Percentiles rank a stretch among this genome's conserved stretches.
These are phyloP conservation scores for Huiozyma sinensis DNA, from an alignment of 805 yeast genomes.

Conservation along the genomic window DNA sequence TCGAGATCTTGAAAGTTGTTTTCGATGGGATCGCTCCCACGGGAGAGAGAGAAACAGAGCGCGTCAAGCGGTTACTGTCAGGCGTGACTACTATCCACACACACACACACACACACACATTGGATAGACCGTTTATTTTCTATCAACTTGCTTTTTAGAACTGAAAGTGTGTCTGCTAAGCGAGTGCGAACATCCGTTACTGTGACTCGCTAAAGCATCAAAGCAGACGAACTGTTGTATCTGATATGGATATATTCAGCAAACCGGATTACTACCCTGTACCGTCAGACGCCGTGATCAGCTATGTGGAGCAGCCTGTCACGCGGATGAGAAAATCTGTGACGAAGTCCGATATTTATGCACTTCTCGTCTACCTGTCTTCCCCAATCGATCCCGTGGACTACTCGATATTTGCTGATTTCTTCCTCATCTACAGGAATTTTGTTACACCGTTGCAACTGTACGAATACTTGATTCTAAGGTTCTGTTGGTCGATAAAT, in stretches of 20 bases:
- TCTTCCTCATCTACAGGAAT: slow-evolving; percentile 71
- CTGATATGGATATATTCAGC: slow-evolving; percentile 15
- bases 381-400: slow-evolving; percentile 60
- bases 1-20: no score
- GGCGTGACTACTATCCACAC: no score
- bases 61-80: no score
- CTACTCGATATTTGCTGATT: slow-evolving; percentile 72
- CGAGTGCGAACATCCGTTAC: no score
- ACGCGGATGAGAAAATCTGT: slow-evolving; percentile 9
- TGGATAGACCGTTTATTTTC: no score
- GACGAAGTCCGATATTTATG: slow-evolving; percentile 20
- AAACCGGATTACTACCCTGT: slow-evolving; percentile 23
- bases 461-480: slow-evolving; percentile 47
- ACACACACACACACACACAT: no score
- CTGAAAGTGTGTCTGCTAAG: no score
- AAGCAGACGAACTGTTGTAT: no score
- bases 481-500: slow-evolving; percentile 65
- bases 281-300: slow-evolving; percentile 20
- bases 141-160: no score
- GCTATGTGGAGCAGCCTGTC: slow-evolving; percentile 8
- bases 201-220: no score
- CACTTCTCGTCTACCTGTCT: slow-evolving; percentile 49
- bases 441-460: slow-evolving; percentile 52
- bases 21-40: no score
- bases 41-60: no score